These are phyloP conservation scores for Fusarium sp. DNA, from an alignment of 2,329 filamentous ascomycete genomes.

Conservation along the genomic window DNA sequence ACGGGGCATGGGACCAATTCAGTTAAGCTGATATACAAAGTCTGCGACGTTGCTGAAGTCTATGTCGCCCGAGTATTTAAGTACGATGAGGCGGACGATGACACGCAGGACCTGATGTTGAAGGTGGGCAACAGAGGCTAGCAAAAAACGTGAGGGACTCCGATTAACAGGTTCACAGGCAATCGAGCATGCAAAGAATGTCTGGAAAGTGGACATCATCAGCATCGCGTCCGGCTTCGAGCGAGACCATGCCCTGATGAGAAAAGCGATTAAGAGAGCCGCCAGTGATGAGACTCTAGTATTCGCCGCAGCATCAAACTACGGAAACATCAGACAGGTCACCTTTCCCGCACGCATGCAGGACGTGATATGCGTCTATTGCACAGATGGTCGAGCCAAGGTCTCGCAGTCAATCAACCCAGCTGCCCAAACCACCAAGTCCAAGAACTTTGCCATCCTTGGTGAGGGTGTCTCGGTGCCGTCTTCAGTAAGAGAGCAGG, in stretches of 20 bases:
- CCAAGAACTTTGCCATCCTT: slow-evolving; percentile 22
- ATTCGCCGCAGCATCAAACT: slow-evolving; percentile 21
- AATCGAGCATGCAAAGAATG: slow-evolving; percentile 1
- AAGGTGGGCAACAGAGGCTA: not conserved
- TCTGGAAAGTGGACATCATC: slow-evolving; percentile 20
- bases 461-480: slow-evolving; percentile 9
- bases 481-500: not conserved
- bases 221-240: slow-evolving; percentile 21
- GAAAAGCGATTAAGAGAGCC: slow-evolving; percentile 8
- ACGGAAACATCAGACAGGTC: slow-evolving; percentile 16
- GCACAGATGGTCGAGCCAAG: slow-evolving; percentile 8
- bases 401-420: slow-evolving; percentile 15
- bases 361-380: slow-evolving; percentile 20
- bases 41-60: slow-evolving; percentile 8
- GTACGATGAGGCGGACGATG: slow-evolving; percentile 1
- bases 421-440: not conserved
- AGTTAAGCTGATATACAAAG: slow-evolving; percentile 1
- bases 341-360: slow-evolving; percentile 18
- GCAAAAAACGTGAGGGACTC: too few species aligned
- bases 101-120: slow-evolving; percentile 13
- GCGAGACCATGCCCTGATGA: not conserved
- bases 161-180: not conserved
- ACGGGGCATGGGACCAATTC: slow-evolving; percentile 16
- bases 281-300: slow-evolving; percentile 1
- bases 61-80: slow-evolving; percentile 16